These are phyloP conservation scores for Aspergillus floridensis DNA, from an alignment of 2,329 filamentous ascomycete genomes.

Conservation along the genomic window DNA sequence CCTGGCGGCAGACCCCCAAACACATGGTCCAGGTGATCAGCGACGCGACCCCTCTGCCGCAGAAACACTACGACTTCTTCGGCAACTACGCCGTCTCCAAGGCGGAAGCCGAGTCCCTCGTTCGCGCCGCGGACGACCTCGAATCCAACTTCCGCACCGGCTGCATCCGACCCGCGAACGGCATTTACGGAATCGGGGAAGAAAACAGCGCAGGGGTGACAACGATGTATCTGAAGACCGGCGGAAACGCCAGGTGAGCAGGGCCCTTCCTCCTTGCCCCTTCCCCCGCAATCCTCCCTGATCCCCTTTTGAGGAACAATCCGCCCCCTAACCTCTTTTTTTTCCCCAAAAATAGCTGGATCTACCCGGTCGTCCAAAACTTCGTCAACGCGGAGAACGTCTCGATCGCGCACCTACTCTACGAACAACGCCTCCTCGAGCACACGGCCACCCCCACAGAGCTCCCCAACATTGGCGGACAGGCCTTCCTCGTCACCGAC, in stretches of 20 bases:
- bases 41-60: constrained; percentile 43
- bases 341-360: constrained; percentile 36
- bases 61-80: constrained; percentile 45
- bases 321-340: no score
- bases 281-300: no score
- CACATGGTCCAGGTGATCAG: constrained; percentile 48
- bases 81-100: constrained; percentile 53
- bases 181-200: constrained; percentile 51
- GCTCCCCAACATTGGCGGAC: constrained; percentile 40
- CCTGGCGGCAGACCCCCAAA: constrained; percentile 44
- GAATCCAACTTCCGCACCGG: constrained; percentile 51
- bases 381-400: constrained; percentile 54
- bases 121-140: constrained; percentile 46
- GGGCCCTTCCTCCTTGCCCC: not conserved
- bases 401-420: constrained; percentile 53
- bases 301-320: no score
- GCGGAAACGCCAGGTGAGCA: constrained; percentile 36
- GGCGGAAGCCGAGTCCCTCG: constrained; percentile 51
- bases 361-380: constrained; percentile 48
- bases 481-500: constrained; percentile 54
- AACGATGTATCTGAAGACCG: constrained; percentile 39
- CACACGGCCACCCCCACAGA: constrained; percentile 18
- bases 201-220: constrained; percentile 41
- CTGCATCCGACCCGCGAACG: constrained; percentile 54
- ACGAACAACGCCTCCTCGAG: constrained; percentile 52